Evolutionary conservation across 2,329 filamentous ascomycete genomes (phyloP), one percentile per base, ranked within the genome.

Genomic region (Fusarium algeriense): DNA sequence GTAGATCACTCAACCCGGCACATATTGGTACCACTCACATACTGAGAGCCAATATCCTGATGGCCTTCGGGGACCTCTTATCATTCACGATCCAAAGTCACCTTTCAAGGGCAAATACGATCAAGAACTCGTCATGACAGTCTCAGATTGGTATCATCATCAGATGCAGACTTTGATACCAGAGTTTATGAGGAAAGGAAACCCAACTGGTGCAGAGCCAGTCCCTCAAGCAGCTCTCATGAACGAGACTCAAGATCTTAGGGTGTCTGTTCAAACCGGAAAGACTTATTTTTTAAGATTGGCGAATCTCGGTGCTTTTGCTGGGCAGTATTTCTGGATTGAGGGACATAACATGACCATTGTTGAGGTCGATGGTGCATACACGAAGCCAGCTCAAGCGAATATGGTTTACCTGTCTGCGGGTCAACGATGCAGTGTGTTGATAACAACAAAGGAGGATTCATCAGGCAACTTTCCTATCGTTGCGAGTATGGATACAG

Each of bases 21-120:
- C 91, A 1, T 94, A 93, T 79, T 94, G 92, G 92, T 94, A 94
- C 70, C 91, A 93, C 77, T 92, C 90, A 5, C 91, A 93, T 75
- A 85, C 85, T 13, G 84, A 86, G 64, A 89, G 87, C 23, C 91
- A 92, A 76, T 93, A 93, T 67, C 90, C 91, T 0, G 91, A 93
- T 76, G 91, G 91, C 7, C 83, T 92, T 7, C 84, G 91, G 20
- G 90, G 88, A 0, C 85, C 90, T 4, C 80, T 93, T 30, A 86
- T 93, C 61, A 84, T 93, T 32, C 87, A 92, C 50, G 91, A 93
- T 73, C 85, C 85, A 0, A 78, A 87, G 1, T 82, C 83, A 13
- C 90, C 90, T 1, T 91, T 88, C 77, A 80, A 81, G 34, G 83
- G 81, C 35, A 76, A 86, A 28, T 90, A 88, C 64, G 89, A 92